A percentile compares a stretch with the other conserved stretches of the same genome.
Conservation (phyloP, 345 rosid species). For the Eucalyptus curtisii region DNA sequence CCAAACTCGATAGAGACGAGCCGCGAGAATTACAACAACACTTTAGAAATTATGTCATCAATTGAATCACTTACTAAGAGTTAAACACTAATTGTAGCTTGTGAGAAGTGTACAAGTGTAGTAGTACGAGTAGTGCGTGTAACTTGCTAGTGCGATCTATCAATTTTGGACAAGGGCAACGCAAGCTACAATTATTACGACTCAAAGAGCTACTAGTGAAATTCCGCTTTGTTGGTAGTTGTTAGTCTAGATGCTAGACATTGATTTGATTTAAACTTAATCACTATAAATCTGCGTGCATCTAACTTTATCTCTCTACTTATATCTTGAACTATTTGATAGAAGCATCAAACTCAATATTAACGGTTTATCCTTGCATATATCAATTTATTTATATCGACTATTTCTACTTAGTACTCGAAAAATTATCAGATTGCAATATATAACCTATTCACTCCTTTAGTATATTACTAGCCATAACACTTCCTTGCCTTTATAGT, state of each 20-base stretch:
- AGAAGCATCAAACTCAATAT: neutral
- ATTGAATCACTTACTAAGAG: neutral
- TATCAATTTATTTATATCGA: no score
- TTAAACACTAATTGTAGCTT: neutral
- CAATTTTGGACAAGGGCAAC: neutral
- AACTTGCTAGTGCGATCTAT: neutral
- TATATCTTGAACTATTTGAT: neutral
- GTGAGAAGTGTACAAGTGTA: neutral
- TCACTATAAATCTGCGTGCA: neutral
- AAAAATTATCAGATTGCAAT: neutral
- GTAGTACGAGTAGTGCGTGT: neutral
- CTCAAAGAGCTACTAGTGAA: neutral
- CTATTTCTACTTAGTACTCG: neutral
- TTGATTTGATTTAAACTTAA: neutral
- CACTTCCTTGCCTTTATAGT: neutral
- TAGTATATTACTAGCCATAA: neutral
- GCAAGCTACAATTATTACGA: neutral
- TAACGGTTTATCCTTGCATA: neutral
- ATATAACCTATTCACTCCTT: neutral
- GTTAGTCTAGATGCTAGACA: neutral
- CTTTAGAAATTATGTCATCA: neutral
- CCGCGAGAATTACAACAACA: neutral
- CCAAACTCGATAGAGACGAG: neutral
- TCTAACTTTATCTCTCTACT: neutral
- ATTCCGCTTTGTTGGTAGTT: neutral